Conservation (phyloP, 2,329 filamentous ascomycete species). For the Trichoderma sp. region DNA sequence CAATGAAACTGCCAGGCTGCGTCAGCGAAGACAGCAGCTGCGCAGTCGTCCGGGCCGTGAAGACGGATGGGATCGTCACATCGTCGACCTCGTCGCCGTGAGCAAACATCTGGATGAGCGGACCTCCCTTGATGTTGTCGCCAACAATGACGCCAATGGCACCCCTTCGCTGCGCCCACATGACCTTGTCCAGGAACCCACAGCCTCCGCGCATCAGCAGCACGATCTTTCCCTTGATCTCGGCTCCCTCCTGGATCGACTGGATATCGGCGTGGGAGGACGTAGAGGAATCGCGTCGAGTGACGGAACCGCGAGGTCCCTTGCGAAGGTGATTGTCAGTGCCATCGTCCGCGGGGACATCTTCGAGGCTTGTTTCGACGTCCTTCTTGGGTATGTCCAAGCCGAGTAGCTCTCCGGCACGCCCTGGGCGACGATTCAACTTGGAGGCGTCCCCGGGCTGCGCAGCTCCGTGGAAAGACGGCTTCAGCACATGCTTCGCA, state of each 20-base stretch:
- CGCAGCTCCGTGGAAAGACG: conserved; percentile 40
- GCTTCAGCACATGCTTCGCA: conserved; percentile 49
- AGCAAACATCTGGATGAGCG: conserved; percentile 97
- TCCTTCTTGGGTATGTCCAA: conserved; percentile 38
- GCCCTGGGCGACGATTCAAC: conserved; percentile 30
- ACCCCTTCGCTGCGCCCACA: conserved; percentile 92
- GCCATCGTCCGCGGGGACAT: conserved; percentile 61
- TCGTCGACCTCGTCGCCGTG: conserved; percentile 87
- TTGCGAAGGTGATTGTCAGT: conserved; percentile 84
- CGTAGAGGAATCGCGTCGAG: conserved; percentile 43
- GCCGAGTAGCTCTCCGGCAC: conserved; percentile 31
- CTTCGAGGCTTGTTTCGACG: conserved; percentile 27
- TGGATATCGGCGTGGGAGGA: conserved; percentile 83
- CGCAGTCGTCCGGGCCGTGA: conserved; percentile 92
- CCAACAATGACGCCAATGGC: conserved; percentile 90
- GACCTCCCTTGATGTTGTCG: conserved; percentile 86
- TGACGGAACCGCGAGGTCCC: conserved; percentile 39
- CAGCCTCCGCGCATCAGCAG: conserved; percentile 90
- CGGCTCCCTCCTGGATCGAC: conserved; percentile 84
- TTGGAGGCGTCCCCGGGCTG: conserved; percentile 33
- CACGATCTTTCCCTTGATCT: conserved; percentile 92
- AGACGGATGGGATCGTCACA: conserved; percentile 88
- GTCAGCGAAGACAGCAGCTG: conserved; percentile 88
- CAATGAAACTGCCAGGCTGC: conserved; percentile 66
- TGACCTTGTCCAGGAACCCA: conserved; percentile 94